Evolutionary conservation across 257 asterid species (phyloP).

Genomic region (Cordia subcordata): DNA sequence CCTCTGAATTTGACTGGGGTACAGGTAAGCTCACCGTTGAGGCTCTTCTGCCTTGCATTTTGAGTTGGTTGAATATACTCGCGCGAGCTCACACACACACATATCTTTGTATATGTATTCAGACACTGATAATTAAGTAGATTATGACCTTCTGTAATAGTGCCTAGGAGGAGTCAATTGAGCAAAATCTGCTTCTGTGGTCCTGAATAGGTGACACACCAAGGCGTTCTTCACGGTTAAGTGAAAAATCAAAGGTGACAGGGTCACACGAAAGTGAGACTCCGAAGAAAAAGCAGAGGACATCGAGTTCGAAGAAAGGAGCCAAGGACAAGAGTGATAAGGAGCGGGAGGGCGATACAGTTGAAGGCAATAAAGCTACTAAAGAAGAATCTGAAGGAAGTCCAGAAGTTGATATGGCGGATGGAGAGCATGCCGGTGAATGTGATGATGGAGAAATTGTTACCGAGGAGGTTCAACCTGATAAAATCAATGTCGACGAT

Average conservation of each 20-base stretch:
- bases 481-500: constrained; percentile 13
- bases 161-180: neutral
- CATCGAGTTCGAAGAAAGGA: constrained; percentile 19
- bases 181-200: constrained; percentile 6
- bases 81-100: too few species aligned
- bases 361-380: constrained; percentile 22
- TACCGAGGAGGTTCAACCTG: constrained; percentile 14
- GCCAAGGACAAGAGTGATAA: constrained; percentile 24
- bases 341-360: constrained; percentile 21
- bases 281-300: constrained; percentile 48
- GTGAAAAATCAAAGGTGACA: constrained; percentile 42
- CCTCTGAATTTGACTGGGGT: constrained; percentile 53
- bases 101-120: too few species aligned
- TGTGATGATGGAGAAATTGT: constrained; percentile 12
- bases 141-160: neutral
- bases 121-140: too few species aligned
- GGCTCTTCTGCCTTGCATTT: too few species aligned
- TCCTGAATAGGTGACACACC: constrained; percentile 47
- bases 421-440: constrained; percentile 13
- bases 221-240: constrained; percentile 56
- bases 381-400: constrained; percentile 15
- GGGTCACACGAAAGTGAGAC: constrained; percentile 29
- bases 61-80: too few species aligned
- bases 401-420: constrained; percentile 3
- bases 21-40: constrained; percentile 24